Conservation (phyloP, 2,329 filamentous ascomycete genomes). For the Trichoderma sp. region DNA sequence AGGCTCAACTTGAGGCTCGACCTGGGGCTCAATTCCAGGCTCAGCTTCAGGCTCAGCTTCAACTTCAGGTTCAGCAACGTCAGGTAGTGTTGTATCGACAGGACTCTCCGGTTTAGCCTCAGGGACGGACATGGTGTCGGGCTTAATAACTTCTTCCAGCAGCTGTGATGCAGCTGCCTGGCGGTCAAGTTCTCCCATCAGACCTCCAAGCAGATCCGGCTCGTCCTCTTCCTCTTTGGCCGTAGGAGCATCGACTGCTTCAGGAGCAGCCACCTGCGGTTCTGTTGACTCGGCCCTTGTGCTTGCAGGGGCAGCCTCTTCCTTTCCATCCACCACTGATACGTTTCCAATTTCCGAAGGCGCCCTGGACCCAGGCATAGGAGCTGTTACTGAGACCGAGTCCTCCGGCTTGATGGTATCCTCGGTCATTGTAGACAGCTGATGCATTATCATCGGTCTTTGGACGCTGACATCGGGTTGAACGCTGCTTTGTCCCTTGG, state of each 20-base stretch:
- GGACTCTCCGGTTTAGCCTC: conserved; percentile 21
- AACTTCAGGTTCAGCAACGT: background rate
- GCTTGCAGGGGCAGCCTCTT: conserved; percentile 7
- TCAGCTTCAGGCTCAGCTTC: too few relatives aligned
- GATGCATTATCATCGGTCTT: conserved; percentile 33
- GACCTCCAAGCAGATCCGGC: conserved; percentile 48
- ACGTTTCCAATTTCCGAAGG: conserved; percentile 33
- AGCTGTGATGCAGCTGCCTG: conserved; percentile 32
- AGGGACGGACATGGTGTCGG: background rate
- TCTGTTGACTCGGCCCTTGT: conserved; percentile 26
- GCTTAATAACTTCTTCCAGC: background rate
- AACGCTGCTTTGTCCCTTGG: conserved; percentile 34
- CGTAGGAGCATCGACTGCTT: background rate
- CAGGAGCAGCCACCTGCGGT: conserved; percentile 24
- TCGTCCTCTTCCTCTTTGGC: conserved; percentile 29
- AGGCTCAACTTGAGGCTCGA: background rate
- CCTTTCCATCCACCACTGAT: conserved; percentile 30
- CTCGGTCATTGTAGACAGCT: conserved; percentile 41
- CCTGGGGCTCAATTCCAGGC: background rate
- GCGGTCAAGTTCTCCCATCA: conserved; percentile 49
- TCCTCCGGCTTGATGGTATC: conserved; percentile 44
- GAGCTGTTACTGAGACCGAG: conserved; percentile 39
- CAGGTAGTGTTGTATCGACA: background rate
- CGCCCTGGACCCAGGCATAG: conserved; percentile 36
- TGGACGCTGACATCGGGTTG: conserved; percentile 29